Evolutionary conservation across 768 basidiomycete species (phyloP).

Genomic region (Floccularia luteovirens): DNA sequence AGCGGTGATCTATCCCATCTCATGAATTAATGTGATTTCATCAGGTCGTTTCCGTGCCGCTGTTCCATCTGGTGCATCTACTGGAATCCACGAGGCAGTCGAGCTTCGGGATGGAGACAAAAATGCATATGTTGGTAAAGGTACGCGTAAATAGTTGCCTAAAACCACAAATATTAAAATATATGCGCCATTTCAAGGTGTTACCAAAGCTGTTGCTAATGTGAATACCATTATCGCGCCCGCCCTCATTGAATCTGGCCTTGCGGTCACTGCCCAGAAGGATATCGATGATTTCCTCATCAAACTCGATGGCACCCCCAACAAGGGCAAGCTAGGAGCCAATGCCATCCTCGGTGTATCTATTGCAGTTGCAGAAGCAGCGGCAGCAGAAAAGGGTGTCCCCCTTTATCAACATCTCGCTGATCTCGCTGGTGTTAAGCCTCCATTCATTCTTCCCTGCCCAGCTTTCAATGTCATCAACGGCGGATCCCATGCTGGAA

Average conservation of each 20-base stretch:
- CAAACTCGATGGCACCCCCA: constrained; percentile 93
- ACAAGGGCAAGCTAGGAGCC: constrained; percentile 99
- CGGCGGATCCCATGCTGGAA: constrained; percentile 98
- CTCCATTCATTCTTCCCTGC: constrained; percentile 86
- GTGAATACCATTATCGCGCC: constrained; percentile 91
- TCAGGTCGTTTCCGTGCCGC: constrained; percentile 88
- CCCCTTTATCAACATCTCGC: constrained; percentile 97
- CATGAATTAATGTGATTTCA: constrained; percentile 10
- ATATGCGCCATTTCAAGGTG: constrained; percentile 46
- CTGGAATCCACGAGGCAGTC: constrained; percentile 96
- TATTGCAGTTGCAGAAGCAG: constrained; percentile 92
- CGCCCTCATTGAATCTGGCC: constrained; percentile 74
- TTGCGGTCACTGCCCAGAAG: constrained; percentile 86
- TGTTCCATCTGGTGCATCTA: constrained; percentile 98
- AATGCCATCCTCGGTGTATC: constrained; percentile 99
- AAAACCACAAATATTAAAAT: constrained; percentile 5
- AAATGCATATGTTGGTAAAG: constrained; percentile 90
- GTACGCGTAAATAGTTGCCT: constrained; percentile 48
- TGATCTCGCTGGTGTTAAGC: constrained; percentile 90
- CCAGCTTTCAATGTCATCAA: constrained; percentile 99
- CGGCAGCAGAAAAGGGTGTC: constrained; percentile 88
- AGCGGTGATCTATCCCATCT: constrained; percentile 1
- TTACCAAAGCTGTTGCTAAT: constrained; percentile 88
- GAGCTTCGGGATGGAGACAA: constrained; percentile 98
- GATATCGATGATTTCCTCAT: constrained; percentile 97